phyloP scores from a whole-genome alignment of 306 rosid genomes.

The Quercus variabilis region DNA sequence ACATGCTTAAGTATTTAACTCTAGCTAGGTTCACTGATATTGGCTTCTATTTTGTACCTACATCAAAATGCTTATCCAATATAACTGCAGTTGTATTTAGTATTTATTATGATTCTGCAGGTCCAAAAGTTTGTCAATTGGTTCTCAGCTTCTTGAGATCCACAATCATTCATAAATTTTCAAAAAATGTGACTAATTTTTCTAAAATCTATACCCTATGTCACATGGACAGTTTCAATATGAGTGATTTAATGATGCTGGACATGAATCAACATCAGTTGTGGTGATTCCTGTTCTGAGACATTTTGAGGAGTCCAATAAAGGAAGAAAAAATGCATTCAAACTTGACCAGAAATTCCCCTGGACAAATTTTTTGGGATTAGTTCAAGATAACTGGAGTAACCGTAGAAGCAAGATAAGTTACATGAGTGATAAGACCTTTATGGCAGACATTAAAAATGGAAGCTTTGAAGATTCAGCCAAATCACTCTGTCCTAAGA shows the following conservation, averaged over 20 bases:
- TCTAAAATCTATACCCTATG: not conserved
- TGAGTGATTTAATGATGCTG: not conserved
- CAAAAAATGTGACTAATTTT: not conserved
- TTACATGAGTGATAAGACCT: not conserved
- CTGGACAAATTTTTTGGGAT: not conserved
- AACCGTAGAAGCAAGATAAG: not conserved
- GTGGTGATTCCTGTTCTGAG: not conserved
- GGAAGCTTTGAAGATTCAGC: not conserved
- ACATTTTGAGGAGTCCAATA: not conserved
- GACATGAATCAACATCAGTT: not conserved
- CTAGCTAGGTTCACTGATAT: not conserved
- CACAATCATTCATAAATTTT: slow-evolving; percentile 3
- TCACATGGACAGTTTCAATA: not conserved
- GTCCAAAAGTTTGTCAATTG: slow-evolving; percentile 8
- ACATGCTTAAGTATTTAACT: too few relatives aligned
- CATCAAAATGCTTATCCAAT: not conserved
- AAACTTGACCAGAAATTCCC: not conserved
- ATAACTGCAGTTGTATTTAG: not conserved
- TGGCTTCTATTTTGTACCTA: not conserved
- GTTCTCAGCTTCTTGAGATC: not conserved
- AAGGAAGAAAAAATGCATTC: not conserved
- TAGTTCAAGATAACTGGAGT: not conserved
- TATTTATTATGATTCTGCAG: not conserved
- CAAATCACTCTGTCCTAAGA: too few relatives aligned
- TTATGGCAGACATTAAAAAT: not conserved